Evolutionary conservation across 2,329 filamentous ascomycete genomes (phyloP).

Genomic region (Fusarium sp.): DNA sequence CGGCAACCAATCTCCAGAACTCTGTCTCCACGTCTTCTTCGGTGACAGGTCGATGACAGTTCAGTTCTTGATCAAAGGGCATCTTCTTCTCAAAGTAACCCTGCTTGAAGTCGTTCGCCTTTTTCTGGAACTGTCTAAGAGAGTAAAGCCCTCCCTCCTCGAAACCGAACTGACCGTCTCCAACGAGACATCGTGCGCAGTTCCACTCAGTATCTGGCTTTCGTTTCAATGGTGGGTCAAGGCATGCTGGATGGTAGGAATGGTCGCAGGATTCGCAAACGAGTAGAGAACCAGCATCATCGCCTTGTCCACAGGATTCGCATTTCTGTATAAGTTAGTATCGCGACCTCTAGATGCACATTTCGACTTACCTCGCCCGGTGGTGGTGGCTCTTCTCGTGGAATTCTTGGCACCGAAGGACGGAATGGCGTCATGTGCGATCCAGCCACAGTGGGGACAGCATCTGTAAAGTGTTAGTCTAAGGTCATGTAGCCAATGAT

Average conservation of each 20-base stretch:
- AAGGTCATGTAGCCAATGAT: constrained; percentile 38
- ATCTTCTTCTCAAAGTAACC: constrained; percentile 92
- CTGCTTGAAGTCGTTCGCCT: constrained; percentile 94
- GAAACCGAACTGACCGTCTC: constrained; percentile 96
- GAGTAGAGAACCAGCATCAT: constrained; percentile 78
- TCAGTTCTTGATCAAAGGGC: constrained; percentile 86
- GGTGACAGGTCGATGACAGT: constrained; percentile 83
- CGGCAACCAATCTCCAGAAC: constrained; percentile 96
- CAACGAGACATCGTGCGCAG: constrained; percentile 93
- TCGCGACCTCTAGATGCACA: constrained; percentile 41
- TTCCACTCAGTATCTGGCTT: constrained; percentile 94
- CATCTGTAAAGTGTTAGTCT: constrained; percentile 57
- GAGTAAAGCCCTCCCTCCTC: constrained; percentile 98
- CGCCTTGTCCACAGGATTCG: constrained; percentile 85
- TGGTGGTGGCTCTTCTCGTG: constrained; percentile 65
- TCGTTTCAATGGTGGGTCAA: constrained; percentile 85
- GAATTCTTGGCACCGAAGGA: constrained; percentile 78
- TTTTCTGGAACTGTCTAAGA: constrained; percentile 94
- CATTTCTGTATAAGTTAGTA: constrained; percentile 69
- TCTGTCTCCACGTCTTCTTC: constrained; percentile 97
- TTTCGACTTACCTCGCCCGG: constrained; percentile 57
- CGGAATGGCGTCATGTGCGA: constrained; percentile 97
- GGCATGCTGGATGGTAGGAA: constrained; percentile 86
- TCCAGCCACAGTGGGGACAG: constrained; percentile 87
- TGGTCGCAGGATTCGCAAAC: constrained; percentile 93